phyloP scores from a whole-genome alignment of 495 filamentous ascomycete species.

The Aspergillus panamensis region DNA sequence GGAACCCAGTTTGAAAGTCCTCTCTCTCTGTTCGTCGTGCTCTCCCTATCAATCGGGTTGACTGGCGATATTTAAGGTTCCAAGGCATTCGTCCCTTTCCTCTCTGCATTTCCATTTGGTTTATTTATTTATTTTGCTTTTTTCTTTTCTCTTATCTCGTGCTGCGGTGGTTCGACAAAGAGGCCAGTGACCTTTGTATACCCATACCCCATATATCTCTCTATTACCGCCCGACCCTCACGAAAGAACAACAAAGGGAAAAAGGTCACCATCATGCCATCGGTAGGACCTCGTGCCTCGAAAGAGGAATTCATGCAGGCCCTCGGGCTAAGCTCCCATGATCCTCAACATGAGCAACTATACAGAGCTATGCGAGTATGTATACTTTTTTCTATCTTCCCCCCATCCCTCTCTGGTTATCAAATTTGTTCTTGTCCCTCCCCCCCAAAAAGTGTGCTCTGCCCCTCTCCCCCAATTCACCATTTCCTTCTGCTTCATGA shows the following conservation, averaged over 20 bases:
- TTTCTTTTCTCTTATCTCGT: neutral
- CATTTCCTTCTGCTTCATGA: neutral
- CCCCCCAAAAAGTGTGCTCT: no score
- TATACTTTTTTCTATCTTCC: neutral
- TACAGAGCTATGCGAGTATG: slow-evolving; percentile 46
- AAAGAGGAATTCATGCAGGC: slow-evolving; percentile 48
- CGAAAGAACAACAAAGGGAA: neutral
- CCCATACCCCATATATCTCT: no score
- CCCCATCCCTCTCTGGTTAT: neutral
- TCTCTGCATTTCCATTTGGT: neutral
- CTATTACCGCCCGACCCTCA: no score
- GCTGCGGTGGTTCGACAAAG: slow-evolving; percentile 1
- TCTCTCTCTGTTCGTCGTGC: slow-evolving; percentile 5
- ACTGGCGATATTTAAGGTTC: slow-evolving; percentile 14
- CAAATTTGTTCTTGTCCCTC: no score
- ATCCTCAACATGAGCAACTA: slow-evolving; percentile 41
- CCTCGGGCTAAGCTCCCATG: slow-evolving; percentile 37
- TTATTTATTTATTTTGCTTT: slow-evolving; percentile 21
- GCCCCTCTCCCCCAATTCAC: no score
- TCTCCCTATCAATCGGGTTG: slow-evolving; percentile 3
- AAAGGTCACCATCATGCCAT: slow-evolving; percentile 19
- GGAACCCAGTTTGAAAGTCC: slow-evolving; percentile 6
- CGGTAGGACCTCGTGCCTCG: slow-evolving; percentile 44
- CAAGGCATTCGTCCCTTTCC: neutral
- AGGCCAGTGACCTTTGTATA: no score